Evolutionary conservation across 2,329 filamentous ascomycete species (phyloP).

Genomic region (Ophiostoma populinum): DNA sequence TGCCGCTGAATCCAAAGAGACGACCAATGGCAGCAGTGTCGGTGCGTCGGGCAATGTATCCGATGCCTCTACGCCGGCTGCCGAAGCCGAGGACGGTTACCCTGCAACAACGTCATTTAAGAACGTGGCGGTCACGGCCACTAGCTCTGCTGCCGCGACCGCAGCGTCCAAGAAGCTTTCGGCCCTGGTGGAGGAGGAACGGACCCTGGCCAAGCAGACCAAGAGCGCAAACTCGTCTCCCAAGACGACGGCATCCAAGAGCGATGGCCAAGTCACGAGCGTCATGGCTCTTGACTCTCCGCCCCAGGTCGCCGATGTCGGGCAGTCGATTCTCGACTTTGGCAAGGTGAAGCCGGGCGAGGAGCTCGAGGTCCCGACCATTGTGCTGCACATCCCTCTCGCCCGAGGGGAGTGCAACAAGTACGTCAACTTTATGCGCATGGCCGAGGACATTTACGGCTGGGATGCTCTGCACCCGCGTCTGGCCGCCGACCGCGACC

Average conservation of each 20-base stretch:
- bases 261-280: slow-evolving; percentile 16
- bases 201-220: slow-evolving; percentile 18
- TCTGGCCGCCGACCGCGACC: slow-evolving; percentile 72
- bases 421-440: slow-evolving; percentile 84
- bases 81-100: slow-evolving; percentile 7
- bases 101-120: slow-evolving; percentile 14
- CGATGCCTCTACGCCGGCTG: slow-evolving; percentile 1
- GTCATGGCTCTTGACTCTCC: slow-evolving; percentile 15
- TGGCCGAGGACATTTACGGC: slow-evolving; percentile 87
- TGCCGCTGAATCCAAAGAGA: slow-evolving; percentile 7
- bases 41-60: too few species aligned
- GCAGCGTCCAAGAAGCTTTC: slow-evolving; percentile 24
- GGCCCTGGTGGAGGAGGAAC: slow-evolving; percentile 27
- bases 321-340: slow-evolving; percentile 44
- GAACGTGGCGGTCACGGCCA: slow-evolving; percentile 12
- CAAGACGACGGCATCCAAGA: slow-evolving; percentile 31
- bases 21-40: too few species aligned
- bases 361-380: slow-evolving; percentile 50
- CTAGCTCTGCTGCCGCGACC: slow-evolving; percentile 5
- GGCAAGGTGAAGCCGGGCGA: slow-evolving; percentile 41
- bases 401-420: slow-evolving; percentile 62
- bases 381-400: slow-evolving; percentile 69
- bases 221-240: slow-evolving; percentile 26
- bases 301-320: slow-evolving; percentile 19
- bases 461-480: slow-evolving; percentile 88